Base-by-base conservation (phyloP, 441 rosid species). In the Jatropha multifida region DNA sequence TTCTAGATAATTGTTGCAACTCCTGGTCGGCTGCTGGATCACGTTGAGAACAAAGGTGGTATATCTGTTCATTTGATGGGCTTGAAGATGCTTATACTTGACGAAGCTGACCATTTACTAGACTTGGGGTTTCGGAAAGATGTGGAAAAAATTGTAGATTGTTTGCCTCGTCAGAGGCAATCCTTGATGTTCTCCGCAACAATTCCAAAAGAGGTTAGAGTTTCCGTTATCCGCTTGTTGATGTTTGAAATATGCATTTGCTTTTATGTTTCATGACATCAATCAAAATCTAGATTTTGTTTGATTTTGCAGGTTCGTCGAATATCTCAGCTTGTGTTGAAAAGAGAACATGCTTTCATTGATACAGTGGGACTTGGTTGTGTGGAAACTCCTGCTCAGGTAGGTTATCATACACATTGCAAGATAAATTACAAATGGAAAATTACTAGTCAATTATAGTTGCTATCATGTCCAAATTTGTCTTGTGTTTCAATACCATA, bases 11-110 rank as follows among this genome's bases (percentile, higher is more conserved):
- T 94, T 72, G 87, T 94, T 79, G 99, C 98, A 55, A 94, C 99
- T 56, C 99, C 99, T 55, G 99, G 99, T 41, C 88, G 98, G 75
- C 85, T 96, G 70, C 79, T 91, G 87, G 98, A 96, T 83, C 99
- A 96, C 76, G 81, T 94, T 70, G 98, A 96, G 88, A 90, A 90
- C 75, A 94, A 86, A 79, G 89, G 96, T 65, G 88, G 92, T 76
- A 67, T 96, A 79, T 88, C 94, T 26, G 79, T 86, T 58, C 93
- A 90, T 63, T 82, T 96, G 88, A 94, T 91, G 98, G 91, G 89
- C 37, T 85, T 94, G 54, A 91, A 89, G 82, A 89, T 96, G 94
- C 90, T 96, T 72, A 77, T 94, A 83, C 87, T 94, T 7, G 98
- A 96, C 79, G 98, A 96, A 82, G 98, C 97, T 79, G 98, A 90